Evolutionary conservation across 2,329 filamentous ascomycete species (phyloP), one percentile per base, ranked within the genome.

Genomic region (Colletotrichum simmondsii): DNA sequence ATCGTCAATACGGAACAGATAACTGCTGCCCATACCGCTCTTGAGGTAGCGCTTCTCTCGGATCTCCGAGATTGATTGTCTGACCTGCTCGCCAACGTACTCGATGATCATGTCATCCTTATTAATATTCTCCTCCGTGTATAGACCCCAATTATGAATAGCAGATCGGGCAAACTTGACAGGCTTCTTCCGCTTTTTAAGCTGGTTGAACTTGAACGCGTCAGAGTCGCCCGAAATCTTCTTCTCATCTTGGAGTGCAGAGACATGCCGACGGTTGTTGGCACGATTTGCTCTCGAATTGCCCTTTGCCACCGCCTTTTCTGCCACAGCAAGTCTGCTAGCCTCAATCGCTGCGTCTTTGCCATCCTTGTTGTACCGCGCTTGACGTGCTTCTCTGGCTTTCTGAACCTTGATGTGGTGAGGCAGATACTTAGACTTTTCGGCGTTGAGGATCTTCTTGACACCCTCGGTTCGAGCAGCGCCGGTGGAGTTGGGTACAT

Each of bases 71-170:
- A 99, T 97, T 79, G 97, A 95, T 83, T 99, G 97, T 70, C 97
- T 92, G 49, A 99, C 95, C 82, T 98, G 97, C 85, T 99, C 97
- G 73, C 97, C 97, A 12, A 99, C 97, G 81, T 99, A 99, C 85
- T 99, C 97, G 80, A 99, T 99, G 81, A 99, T 99, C 95, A 99
- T 98, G 83, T 99, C 97, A 82, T 98, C 97, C 81, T 96, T 95
- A 73, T 93, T 91, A 75, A 99, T 99, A 80, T 97, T 97, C 84
- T 99, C 97, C 88, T 98, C 96, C 4, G 97, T 95, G 80, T 99
- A 99, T 32, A 99, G 86, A 32, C 97, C 97, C 97, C 97, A 99
- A 79, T 98, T 98, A 84, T 99, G 97, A 78, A 99, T 99, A 58
- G 97, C 97, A 65, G 97, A 99, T 57, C 97, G 91, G 70, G 96